These are phyloP conservation scores for Multifurca ochricompacta DNA, from an alignment of 768 basidiomycete species.

Conservation along the genomic window DNA sequence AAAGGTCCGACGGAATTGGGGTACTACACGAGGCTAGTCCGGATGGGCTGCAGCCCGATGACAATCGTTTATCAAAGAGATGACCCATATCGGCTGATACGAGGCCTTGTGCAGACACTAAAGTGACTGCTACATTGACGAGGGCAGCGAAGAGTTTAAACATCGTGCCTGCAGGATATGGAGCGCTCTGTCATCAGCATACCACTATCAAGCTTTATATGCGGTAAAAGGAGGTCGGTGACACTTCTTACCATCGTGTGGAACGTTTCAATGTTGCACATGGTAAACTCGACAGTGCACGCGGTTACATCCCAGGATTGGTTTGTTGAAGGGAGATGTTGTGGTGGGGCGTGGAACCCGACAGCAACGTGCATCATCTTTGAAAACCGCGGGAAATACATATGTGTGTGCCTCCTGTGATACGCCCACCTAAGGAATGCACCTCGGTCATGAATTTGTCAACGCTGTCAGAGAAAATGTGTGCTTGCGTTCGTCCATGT, in stretches of 20 bases:
- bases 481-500: too few species aligned
- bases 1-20: conserved; percentile 35
- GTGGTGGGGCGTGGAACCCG: not conserved
- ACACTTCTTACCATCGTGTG: not conserved
- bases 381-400: too few species aligned
- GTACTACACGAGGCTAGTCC: conserved; percentile 48
- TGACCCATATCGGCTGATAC: conserved; percentile 22
- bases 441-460: too few species aligned
- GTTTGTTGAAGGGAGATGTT: not conserved
- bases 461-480: too few species aligned
- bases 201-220: not conserved
- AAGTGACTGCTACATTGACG: not conserved
- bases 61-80: conserved; percentile 29
- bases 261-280: not conserved
- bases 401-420: too few species aligned
- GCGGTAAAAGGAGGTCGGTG: not conserved
- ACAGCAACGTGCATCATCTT: too few species aligned
- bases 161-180: conserved; percentile 17
- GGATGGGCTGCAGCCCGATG: conserved; percentile 47
- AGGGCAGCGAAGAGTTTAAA: conserved; percentile 14
- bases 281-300: too few species aligned
- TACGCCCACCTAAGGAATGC: too few species aligned
- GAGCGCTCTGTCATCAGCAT: not conserved
- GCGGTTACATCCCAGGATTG: not conserved
- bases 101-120: conserved; percentile 8